These are phyloP conservation scores for Fusarium buxicola DNA, from an alignment of 2,329 filamentous ascomycete species.

Conservation along the genomic window DNA sequence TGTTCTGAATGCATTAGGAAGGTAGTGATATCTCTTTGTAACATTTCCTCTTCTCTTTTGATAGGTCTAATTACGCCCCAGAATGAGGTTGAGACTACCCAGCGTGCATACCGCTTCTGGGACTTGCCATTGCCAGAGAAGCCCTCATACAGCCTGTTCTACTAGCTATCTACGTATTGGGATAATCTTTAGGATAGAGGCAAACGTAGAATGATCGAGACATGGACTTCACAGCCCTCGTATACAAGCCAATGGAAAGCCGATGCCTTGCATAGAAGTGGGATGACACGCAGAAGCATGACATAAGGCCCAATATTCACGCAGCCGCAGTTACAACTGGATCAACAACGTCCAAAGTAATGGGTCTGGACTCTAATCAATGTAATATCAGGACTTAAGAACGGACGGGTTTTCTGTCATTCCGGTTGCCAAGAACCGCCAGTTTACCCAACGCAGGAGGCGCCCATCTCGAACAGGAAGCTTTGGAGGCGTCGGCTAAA, in stretches of 20 bases:
- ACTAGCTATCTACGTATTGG: not conserved
- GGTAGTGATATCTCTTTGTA: not conserved
- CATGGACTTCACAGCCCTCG: too few relatives aligned
- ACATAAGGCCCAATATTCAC: too few relatives aligned
- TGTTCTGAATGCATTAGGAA: not conserved
- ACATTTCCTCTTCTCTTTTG: not conserved
- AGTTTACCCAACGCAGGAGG: not conserved
- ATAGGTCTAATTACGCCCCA: not conserved
- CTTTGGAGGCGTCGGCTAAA: not conserved
- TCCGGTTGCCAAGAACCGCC: not conserved
- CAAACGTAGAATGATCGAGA: too few relatives aligned
- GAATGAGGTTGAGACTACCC: not conserved
- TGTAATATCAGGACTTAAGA: too few relatives aligned
- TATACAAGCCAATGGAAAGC: too few relatives aligned
- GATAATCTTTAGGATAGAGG: too few relatives aligned
- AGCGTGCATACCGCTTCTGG: too few relatives aligned
- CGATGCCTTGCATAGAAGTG: too few relatives aligned
- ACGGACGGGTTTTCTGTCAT: not conserved
- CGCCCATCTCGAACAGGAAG: not conserved
- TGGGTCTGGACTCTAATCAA: too few relatives aligned
- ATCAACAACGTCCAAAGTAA: too few relatives aligned
- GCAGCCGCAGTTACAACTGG: too few relatives aligned
- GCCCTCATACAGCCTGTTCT: not conserved
- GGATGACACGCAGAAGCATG: too few relatives aligned
- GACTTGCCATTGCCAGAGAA: not conserved